Evolutionary conservation across 352 stramenopile genomes (phyloP), one percentile per base, ranked within the genome.

Genomic region (Phytophthora capsici): DNA sequence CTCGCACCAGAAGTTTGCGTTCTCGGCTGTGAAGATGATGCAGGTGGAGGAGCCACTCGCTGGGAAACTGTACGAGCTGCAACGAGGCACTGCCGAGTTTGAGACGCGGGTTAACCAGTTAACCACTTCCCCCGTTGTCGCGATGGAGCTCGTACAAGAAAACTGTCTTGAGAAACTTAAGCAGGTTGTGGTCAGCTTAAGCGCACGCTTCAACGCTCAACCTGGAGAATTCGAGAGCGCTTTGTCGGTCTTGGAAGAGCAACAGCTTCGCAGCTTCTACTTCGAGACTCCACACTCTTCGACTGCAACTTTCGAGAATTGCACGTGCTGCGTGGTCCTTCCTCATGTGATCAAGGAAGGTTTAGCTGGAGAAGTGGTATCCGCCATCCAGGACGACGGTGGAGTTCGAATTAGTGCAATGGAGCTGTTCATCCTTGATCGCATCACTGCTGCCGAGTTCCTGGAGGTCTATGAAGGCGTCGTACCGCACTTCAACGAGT

Each of bases 331-430:
- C 43, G 84, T 98, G 4, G 86, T 98, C 6, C 85, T 97, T 49
- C 94, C 93, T 6, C 95, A 98, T 60, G 87, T 94, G n/a, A 75
- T 98, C 6, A 98, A 96, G 59, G 87, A 92, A 64, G 85, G 82
- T 4, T 46, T 89, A 5, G 75, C 77, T 1, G 94, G 94, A 16
- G 69, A 89, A 22, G 91, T 98, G 10, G 69, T 98, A 6, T 73
- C 92, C 30, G 76, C 87, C 4, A 96, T 98, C 22, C 69, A 95
- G 30, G 55, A 55, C 7, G 72, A 75, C 10, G 46, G 77, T 6
- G 79, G 77, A 26, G 95, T 97, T 48, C 65, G 71, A 2, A 83
- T 98, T 52, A 86, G 88, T 6, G 94, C 93, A 2, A 90, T 98
- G 63, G 82, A 97, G 63, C 71, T 93, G 14, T 98, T 98, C 67